These are phyloP conservation scores for Aspergillus vadensis DNA, from an alignment of 2,329 filamentous ascomycete genomes.

Conservation along the genomic window DNA sequence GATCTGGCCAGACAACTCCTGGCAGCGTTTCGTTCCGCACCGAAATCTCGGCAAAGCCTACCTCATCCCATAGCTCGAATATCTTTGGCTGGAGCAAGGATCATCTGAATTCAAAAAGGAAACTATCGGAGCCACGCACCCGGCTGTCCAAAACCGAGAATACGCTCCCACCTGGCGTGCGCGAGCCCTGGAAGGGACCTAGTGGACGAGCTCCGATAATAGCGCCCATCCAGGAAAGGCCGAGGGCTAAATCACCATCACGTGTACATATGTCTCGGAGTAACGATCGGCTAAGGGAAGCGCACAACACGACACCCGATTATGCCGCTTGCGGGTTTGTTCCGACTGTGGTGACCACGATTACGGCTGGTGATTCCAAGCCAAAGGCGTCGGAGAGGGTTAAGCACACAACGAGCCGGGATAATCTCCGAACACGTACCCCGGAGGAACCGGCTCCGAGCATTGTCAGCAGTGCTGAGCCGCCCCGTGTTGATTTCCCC, in stretches of 20 bases:
- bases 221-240: conserved; percentile 64
- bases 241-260: conserved; percentile 57
- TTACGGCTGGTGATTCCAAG: conserved; percentile 31
- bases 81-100: conserved; percentile 40
- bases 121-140: conserved; percentile 34
- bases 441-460: conserved; percentile 12
- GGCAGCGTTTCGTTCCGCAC: conserved; percentile 37
- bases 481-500: conserved; percentile 27
- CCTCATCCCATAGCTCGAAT: conserved; percentile 31
- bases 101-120: conserved; percentile 41
- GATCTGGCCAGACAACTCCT: conserved; percentile 59
- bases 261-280: conserved; percentile 41
- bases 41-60: conserved; percentile 27
- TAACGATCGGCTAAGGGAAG: conserved; percentile 19
- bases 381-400: conserved; percentile 13
- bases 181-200: conserved; percentile 68
- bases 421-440: conserved; percentile 34
- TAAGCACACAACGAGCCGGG: conserved; percentile 29
- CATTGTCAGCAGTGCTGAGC: conserved; percentile 19
- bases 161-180: conserved; percentile 45
- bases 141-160: conserved; percentile 41
- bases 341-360: conserved; percentile 37
- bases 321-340: conserved; percentile 29
- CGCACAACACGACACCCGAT: conserved; percentile 34
- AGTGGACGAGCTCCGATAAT: conserved; percentile 69